Evolutionary conservation across 371 early-diverging fungal genomes (phyloP).

Genomic region (Dinochytrium kinnereticum): DNA sequence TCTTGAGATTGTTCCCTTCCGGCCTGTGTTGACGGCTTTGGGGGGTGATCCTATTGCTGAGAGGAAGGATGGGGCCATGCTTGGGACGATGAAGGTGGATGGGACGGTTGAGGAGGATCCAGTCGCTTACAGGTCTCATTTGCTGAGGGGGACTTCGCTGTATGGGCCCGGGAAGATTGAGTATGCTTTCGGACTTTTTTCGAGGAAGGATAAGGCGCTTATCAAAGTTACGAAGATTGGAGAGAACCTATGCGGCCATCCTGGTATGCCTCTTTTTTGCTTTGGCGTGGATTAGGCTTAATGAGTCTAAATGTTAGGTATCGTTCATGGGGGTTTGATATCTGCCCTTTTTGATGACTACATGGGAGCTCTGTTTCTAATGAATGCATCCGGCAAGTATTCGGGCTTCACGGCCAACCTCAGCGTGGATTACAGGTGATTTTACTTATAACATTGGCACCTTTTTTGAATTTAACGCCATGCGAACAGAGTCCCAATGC

Average conservation of each 20-base stretch:
- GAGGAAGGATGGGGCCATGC: not conserved
- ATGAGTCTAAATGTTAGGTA: too few relatives aligned
- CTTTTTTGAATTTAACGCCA: not conserved
- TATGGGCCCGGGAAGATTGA: conserved; percentile 25
- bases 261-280: conserved; percentile 6
- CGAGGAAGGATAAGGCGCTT: not conserved
- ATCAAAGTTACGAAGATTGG: conserved; percentile 23
- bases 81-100: not conserved
- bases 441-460: not conserved
- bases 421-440: conserved; percentile 66
- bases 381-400: conserved; percentile 66
- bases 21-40: not conserved
- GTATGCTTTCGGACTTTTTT: conserved; percentile 17
- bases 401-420: conserved; percentile 79
- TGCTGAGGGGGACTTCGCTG: conserved; percentile 19
- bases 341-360: conserved; percentile 72
- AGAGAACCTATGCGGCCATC: conserved; percentile 21
- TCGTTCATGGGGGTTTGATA: conserved; percentile 73
- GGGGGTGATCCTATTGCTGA: not conserved
- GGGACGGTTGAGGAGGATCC: conserved; percentile 15
- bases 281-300: too few relatives aligned
- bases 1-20: conserved; percentile 10
- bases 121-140: not conserved
- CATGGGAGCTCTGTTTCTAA: conserved; percentile 52
- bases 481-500: conserved; percentile 55